Percentiles rank a stretch among this genome's conserved stretches.
Evolutionary conservation across 1,139 yeast genomes (phyloP).

Genomic region (Wickerhamomyces sp.): DNA sequence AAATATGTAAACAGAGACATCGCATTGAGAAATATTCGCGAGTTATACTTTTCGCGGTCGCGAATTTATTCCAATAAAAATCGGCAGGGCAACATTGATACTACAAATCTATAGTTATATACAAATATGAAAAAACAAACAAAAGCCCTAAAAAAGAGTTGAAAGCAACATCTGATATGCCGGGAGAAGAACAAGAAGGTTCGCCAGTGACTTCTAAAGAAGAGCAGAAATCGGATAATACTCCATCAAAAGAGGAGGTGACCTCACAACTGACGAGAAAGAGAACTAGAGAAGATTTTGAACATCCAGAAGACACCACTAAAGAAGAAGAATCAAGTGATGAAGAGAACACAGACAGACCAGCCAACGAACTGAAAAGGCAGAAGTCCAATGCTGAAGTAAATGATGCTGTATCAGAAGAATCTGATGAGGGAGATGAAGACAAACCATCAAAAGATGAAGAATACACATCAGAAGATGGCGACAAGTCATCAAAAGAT

Average conservation of each 20-base stretch:
- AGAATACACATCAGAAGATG: background rate
- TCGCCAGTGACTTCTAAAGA: no score
- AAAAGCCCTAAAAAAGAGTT: background rate
- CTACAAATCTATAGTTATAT: no score
- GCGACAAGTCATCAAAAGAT: background rate
- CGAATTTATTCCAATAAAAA: background rate
- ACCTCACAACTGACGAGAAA: conserved; percentile 14
- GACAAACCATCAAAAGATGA: background rate
- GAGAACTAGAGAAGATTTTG: conserved; percentile 24
- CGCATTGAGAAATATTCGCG: background rate
- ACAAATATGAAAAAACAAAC: background rate
- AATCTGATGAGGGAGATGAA: background rate
- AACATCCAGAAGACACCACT: conserved; percentile 14
- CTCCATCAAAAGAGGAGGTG: background rate
- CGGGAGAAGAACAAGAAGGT: background rate
- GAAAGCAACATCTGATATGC: background rate
- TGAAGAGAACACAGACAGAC: conserved; percentile 10
- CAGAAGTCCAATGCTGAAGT: background rate
- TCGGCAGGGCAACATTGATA: no score
- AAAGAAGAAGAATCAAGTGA: conserved; percentile 9
- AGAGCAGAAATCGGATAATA: background rate
- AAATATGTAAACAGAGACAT: background rate
- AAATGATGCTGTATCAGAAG: background rate
- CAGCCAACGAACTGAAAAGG: conserved; percentile 1
- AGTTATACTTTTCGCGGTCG: background rate